A percentile compares a stretch with the other conserved stretches of the same genome.
phyloP scores from a whole-genome alignment of 129 eudicot genomes.

The Tanacetum coccineum region DNA sequence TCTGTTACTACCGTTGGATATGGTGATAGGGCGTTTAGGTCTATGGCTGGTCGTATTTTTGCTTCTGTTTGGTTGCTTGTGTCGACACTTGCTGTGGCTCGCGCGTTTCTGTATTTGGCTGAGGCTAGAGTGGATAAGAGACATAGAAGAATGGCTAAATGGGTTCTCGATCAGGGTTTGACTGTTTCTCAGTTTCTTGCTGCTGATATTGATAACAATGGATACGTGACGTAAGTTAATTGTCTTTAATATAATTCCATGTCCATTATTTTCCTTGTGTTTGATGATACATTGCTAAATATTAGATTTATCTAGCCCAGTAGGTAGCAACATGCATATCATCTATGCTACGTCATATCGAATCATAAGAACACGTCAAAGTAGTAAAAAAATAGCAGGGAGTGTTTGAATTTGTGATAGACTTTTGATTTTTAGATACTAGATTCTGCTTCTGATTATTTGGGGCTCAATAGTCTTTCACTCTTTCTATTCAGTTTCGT shows the following conservation, averaged over 20 bases:
- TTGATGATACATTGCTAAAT: conserved; percentile 13
- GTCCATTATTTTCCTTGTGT: not conserved
- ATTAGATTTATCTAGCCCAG: not conserved
- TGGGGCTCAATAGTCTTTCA: no score
- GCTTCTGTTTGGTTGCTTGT: conserved; percentile 97
- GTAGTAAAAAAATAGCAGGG: not conserved
- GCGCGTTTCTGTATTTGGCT: conserved; percentile 95
- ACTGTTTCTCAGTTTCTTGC: conserved; percentile 96
- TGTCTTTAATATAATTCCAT: not conserved
- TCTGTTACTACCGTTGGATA: conserved; percentile 96
- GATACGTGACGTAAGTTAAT: conserved; percentile 66
- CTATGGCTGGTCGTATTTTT: conserved; percentile 72
- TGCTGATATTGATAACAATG: conserved; percentile 90
- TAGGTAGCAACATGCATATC: not conserved
- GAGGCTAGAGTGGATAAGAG: conserved; percentile 96
- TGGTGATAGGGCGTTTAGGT: conserved; percentile 79
- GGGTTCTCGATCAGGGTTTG: conserved; percentile 93
- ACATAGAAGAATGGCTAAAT: conserved; percentile 82
- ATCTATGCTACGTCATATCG: not conserved
- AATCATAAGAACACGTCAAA: not conserved
- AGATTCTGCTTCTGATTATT: no score
- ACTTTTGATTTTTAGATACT: no score
- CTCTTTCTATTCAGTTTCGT: no score
- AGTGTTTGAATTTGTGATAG: no score
- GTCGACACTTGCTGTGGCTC: conserved; percentile 94